Percentiles rank a stretch among this genome's conserved stretches.
These are phyloP conservation scores for Atractiella rhizophila DNA, from an alignment of 768 basidiomycete species.

Conservation along the genomic window DNA sequence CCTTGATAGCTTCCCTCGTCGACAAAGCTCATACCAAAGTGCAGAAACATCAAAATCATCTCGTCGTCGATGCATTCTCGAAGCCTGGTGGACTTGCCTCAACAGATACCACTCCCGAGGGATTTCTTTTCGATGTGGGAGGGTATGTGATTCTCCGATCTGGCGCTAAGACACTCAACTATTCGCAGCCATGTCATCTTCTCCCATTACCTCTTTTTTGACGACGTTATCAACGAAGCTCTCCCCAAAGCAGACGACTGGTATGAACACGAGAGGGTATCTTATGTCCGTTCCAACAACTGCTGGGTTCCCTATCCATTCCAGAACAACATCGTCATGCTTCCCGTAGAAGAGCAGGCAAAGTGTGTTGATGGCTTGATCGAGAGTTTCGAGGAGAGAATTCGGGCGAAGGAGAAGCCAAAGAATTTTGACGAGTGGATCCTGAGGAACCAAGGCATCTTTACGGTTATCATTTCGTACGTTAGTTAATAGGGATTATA, in stretches of 20 bases:
- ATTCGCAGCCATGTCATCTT: constrained; percentile 23
- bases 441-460: constrained; percentile 21
- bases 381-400: constrained; percentile 20
- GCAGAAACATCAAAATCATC: constrained; percentile 17
- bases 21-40: neutral
- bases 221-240: constrained; percentile 21
- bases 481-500: neutral
- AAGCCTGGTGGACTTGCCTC: constrained; percentile 22
- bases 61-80: constrained; percentile 19
- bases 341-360: constrained; percentile 22
- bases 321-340: constrained; percentile 23
- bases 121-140: constrained; percentile 24
- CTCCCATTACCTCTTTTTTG: constrained; percentile 25
- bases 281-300: constrained; percentile 21
- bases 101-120: constrained; percentile 22
- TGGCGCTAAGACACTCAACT: neutral
- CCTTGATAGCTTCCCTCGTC: neutral
- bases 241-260: constrained; percentile 23
- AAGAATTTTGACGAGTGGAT: constrained; percentile 24
- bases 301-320: constrained; percentile 23
- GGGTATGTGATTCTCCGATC: constrained; percentile 18
- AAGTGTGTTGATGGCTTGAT: constrained; percentile 23
- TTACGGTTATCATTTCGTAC: neutral
- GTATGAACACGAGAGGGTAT: constrained; percentile 23
- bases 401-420: constrained; percentile 19